phyloP scores from a whole-genome alignment of 352 stramenopile species.

The Pythium brachiatum region DNA sequence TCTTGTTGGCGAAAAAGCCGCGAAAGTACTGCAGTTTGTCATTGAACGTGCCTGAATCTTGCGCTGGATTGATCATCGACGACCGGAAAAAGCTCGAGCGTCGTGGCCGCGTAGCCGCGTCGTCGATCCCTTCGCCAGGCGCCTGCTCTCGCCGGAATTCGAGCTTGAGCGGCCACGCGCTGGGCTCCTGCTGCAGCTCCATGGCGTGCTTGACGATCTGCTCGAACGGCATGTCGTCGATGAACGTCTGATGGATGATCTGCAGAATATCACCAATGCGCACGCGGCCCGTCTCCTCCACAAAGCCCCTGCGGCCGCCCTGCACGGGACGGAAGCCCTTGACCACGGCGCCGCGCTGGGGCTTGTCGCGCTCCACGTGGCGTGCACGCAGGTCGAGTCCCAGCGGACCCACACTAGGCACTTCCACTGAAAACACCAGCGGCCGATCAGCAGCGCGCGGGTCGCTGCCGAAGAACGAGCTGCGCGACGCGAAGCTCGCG shows the following conservation, averaged over 20 bases:
- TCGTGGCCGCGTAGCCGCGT: constrained; percentile 36
- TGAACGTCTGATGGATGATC: constrained; percentile 70
- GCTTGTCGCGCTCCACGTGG: constrained; percentile 71
- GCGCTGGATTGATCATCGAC: constrained; percentile 60
- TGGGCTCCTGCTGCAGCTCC: constrained; percentile 63
- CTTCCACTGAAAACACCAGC: constrained; percentile 73
- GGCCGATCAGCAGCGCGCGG: constrained; percentile 49
- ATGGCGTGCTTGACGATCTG: constrained; percentile 79
- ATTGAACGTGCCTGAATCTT: constrained; percentile 73
- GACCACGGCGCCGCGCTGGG: constrained; percentile 71
- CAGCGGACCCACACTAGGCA: constrained; percentile 62
- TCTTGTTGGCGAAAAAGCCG: constrained; percentile 79
- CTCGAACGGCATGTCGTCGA: constrained; percentile 84
- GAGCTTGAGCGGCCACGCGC: constrained; percentile 67
- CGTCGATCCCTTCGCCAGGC: constrained; percentile 14
- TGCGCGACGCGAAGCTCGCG: constrained; percentile 33
- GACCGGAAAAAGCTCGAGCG: constrained; percentile 76
- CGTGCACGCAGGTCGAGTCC: constrained; percentile 69
- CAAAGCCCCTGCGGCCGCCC: constrained; percentile 50
- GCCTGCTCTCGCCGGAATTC: constrained; percentile 68
- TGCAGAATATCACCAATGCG: constrained; percentile 77
- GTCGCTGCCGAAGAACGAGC: constrained; percentile 58
- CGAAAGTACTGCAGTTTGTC: constrained; percentile 86
- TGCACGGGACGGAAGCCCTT: constrained; percentile 72
- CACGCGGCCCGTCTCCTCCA: constrained; percentile 73